These are phyloP conservation scores for Marasmius fiardii DNA, from an alignment of 1,284 basidiomycete genomes.

Conservation along the genomic window DNA sequence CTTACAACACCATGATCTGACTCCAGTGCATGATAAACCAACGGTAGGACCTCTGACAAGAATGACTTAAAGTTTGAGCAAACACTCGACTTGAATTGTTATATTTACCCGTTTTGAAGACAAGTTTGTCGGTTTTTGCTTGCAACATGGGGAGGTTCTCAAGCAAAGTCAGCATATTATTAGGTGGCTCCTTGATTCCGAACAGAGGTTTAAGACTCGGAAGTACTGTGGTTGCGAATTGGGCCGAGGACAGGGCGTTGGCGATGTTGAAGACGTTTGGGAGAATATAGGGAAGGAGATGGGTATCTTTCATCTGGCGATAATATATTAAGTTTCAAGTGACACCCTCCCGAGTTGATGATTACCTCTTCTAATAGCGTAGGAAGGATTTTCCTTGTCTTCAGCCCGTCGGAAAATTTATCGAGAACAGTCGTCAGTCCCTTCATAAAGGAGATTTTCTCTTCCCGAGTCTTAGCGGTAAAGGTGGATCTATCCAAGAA, in stretches of 20 bases:
- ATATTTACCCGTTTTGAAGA: conserved; percentile 76
- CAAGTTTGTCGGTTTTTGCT: conserved; percentile 82
- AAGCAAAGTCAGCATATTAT: conserved; percentile 91
- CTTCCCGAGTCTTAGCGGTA: conserved; percentile 90
- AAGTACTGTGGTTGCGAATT: conserved; percentile 82
- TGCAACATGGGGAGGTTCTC: conserved; percentile 90
- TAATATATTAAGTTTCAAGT: conserved; percentile 9
- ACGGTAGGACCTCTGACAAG: conserved; percentile 82
- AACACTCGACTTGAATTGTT: neutral
- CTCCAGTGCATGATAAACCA: conserved; percentile 94
- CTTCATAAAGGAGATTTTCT: conserved; percentile 95
- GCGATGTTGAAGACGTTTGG: conserved; percentile 97
- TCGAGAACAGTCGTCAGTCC: conserved; percentile 82
- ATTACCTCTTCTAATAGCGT: conserved; percentile 87
- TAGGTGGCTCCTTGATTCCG: conserved; percentile 89
- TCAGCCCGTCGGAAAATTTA: conserved; percentile 85
- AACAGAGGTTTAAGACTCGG: conserved; percentile 92
- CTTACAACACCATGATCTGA: conserved; percentile 81
- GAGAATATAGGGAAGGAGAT: conserved; percentile 93
- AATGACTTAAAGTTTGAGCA: neutral
- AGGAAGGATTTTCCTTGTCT: conserved; percentile 90
- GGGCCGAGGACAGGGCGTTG: conserved; percentile 69
- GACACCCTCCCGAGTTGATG: neutral
- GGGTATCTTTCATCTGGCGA: conserved; percentile 85
- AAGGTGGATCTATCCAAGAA: conserved; percentile 97